Conservation (phyloP, 768 basidiomycete species). For the Lepiota subincarnata region DNA sequence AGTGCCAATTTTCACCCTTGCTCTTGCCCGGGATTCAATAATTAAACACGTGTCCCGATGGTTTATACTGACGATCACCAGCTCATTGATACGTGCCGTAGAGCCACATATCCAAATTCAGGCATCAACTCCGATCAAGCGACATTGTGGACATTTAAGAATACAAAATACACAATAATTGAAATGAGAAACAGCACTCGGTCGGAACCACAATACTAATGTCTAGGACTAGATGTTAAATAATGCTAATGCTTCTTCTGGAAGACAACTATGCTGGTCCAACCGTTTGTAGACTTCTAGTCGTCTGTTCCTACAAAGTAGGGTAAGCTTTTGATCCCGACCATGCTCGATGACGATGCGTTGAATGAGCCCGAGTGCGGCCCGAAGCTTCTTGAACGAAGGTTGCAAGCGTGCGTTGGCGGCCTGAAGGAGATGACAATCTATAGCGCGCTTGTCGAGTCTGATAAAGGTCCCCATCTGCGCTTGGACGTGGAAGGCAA, state of each 20-base stretch:
- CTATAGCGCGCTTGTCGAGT: conserved; percentile 43
- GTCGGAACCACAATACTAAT: background rate
- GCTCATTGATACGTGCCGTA: too few relatives aligned
- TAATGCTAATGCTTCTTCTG: conserved; percentile 29
- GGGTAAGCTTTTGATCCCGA: conserved; percentile 44
- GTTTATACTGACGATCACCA: too few relatives aligned
- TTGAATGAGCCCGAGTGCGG: conserved; percentile 40
- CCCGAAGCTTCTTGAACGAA: conserved; percentile 33
- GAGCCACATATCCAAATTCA: too few relatives aligned
- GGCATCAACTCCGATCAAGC: too few relatives aligned
- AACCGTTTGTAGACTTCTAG: conserved; percentile 49
- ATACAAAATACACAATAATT: too few relatives aligned
- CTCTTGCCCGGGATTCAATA: too few relatives aligned
- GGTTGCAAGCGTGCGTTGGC: conserved; percentile 28
- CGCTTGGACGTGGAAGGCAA: conserved; percentile 47
- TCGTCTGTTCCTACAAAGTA: conserved; percentile 45
- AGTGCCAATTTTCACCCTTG: too few relatives aligned
- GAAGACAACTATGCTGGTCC: conserved; percentile 37
- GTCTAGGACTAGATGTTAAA: background rate
- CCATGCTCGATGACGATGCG: conserved; percentile 49
- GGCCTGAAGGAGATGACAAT: conserved; percentile 30
- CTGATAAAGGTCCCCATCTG: conserved; percentile 42
- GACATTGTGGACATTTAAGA: too few relatives aligned
- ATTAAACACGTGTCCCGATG: too few relatives aligned
- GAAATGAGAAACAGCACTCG: too few relatives aligned